Evolutionary conservation across 208 protist genomes (phyloP).

Genomic region (Trypanosoma brucei): DNA sequence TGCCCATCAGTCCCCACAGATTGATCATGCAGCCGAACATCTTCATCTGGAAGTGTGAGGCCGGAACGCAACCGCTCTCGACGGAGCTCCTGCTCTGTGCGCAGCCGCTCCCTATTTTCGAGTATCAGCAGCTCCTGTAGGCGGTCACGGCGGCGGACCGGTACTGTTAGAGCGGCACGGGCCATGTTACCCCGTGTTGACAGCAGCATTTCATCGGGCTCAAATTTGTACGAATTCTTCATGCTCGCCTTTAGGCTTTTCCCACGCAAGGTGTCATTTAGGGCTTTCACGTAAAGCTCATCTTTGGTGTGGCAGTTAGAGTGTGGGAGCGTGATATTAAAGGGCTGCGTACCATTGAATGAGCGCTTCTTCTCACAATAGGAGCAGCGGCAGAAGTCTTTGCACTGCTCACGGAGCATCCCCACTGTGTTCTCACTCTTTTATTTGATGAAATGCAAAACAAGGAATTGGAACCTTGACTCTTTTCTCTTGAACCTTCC

Average conservation of each 20-base stretch:
- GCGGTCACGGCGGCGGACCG: conserved; percentile 81
- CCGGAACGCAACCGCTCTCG: conserved; percentile 49
- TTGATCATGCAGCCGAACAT: conserved; percentile 11
- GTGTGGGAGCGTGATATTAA: conserved; percentile 31
- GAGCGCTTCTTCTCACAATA: conserved; percentile 42
- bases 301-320: conserved; percentile 46
- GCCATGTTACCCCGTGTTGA: conserved; percentile 72
- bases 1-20: conserved; percentile 11
- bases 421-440: neutral
- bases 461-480: no score
- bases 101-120: conserved; percentile 71
- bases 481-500: no score
- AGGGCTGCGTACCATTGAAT: conserved; percentile 16
- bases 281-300: conserved; percentile 65
- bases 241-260: conserved; percentile 57
- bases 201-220: conserved; percentile 77
- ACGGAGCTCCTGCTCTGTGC: conserved; percentile 51
- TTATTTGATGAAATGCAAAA: no score
- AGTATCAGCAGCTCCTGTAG: conserved; percentile 84
- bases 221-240: conserved; percentile 66
- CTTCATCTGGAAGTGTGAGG: conserved; percentile 31
- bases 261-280: conserved; percentile 48
- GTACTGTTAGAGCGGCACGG: conserved; percentile 48
- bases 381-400: conserved; percentile 76
- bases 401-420: conserved; percentile 81